Base-by-base conservation (phyloP, 768 basidiomycete genomes). In the Rhizopogon vinicolor region DNA sequence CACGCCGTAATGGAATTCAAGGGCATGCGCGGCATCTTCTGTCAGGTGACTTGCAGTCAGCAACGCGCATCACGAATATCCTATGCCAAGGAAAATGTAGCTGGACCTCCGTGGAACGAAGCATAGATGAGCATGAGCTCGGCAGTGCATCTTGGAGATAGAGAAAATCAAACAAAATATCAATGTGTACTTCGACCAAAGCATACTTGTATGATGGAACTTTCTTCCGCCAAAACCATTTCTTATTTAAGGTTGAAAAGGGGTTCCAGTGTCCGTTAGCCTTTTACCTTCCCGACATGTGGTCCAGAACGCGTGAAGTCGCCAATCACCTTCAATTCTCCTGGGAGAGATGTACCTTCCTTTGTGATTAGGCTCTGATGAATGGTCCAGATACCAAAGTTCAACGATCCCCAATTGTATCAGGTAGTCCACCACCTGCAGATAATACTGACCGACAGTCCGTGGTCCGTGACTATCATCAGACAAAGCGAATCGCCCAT, bases 401-500 rank as follows among this genome's bases (percentile, higher is more conserved):
- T 89, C 83, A 9, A 71, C 62, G 29, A 97, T 77, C 4, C 80
- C 82, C n/a, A 80, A 65, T 2, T 72, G 72, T 44, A 74, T 72
- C 29, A 93, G 74, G 69, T 98, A 98, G 10, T 77, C 75, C 45
- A 74, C 75, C 58, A 89, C 69, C 18, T 79, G 76, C 53, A 73
- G 64, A 63, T 98, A 99, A 69, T 98, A 93, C 55, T 93, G 75
- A 0, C 93, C 94, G 52, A 98, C 93, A 8, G 84, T 84, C 31
- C 84, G 82, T 2, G 93, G 89, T 0, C 92, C 93, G 64, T 99
- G 97, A 51, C 94, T 95, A 72, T 98, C 97, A 67, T 98, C 97
- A 5, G 96, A 98, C 28, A 99, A 78, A 18, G 87, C 81, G 59
- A 97, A 83, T 22, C 83, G 82, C 3, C 95, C 97, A 9, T 79